Percentiles rank a stretch among this genome's conserved stretches.
phyloP scores from a whole-genome alignment of 495 filamentous ascomycete species.

The Neurospora sp. region DNA sequence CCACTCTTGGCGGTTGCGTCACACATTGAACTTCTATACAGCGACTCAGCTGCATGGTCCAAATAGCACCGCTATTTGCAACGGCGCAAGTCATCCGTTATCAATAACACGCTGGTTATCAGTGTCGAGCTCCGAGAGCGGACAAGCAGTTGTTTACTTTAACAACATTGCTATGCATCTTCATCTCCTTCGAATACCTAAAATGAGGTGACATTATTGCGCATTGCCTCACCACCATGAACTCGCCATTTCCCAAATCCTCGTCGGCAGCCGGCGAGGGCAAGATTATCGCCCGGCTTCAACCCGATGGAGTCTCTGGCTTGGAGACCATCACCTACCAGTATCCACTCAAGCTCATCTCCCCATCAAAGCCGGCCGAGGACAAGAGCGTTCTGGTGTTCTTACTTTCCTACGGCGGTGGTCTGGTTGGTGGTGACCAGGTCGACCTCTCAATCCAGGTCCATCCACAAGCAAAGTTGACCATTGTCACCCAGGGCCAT shows the following conservation, averaged over 20 bases:
- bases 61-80: background rate
- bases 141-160: background rate
- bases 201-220: constrained; percentile 9
- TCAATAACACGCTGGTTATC: background rate
- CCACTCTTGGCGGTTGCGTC: too few species aligned
- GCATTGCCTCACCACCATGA: constrained; percentile 23
- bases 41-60: background rate
- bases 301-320: constrained; percentile 60
- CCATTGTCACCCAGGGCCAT: constrained; percentile 85
- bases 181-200: background rate
- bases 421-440: constrained; percentile 76
- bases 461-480: constrained; percentile 54
- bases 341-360: constrained; percentile 90
- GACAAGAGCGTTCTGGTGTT: constrained; percentile 61
- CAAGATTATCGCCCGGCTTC: constrained; percentile 58
- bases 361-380: constrained; percentile 43
- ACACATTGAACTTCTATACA: background rate
- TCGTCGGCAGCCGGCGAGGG: constrained; percentile 69
- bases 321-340: constrained; percentile 73
- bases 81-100: background rate
- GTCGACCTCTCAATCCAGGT: constrained; percentile 64
- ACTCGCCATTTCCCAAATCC: constrained; percentile 55
- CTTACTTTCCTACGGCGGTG: constrained; percentile 89
- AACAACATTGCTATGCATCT: background rate
- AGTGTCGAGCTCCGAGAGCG: background rate